These are phyloP conservation scores for Macaranga tanarius DNA, from an alignment of 441 rosid genomes.

Conservation along the genomic window DNA sequence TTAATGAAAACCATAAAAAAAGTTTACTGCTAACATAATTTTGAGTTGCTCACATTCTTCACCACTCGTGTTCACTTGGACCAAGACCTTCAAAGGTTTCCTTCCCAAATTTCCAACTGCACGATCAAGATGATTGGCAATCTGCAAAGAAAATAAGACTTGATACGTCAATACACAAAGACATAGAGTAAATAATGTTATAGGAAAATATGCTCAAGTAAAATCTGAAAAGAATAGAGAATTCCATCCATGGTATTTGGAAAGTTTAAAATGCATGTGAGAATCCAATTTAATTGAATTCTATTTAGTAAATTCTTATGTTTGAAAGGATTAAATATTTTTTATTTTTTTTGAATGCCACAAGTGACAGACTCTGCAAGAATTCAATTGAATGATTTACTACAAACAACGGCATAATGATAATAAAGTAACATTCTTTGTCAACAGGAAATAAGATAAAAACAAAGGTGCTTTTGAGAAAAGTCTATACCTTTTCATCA, in stretches of 20 bases:
- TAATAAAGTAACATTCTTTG: background rate
- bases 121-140: slow-evolving; percentile 80
- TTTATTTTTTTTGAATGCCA: no score
- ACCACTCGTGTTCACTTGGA: slow-evolving; percentile 99
- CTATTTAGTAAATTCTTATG: no score
- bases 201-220: background rate
- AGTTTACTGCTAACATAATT: background rate
- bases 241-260: background rate
- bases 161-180: background rate
- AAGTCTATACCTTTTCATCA: slow-evolving; percentile 70
- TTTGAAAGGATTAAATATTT: no score
- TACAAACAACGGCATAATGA: background rate
- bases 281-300: no score
- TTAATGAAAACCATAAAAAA: background rate
- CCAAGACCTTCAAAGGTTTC: slow-evolving; percentile 73
- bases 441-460: background rate
- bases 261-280: no score
- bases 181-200: background rate
- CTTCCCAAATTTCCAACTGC: slow-evolving; percentile 64
- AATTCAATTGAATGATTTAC: no score
- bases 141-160: slow-evolving; percentile 42
- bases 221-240: background rate
- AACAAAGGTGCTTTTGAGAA: background rate
- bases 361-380: no score
- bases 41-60: slow-evolving; percentile 73